Base-by-base conservation (phyloP, 225 moss, liverwort and hornwort species). In the Physcomitrium patens region DNA sequence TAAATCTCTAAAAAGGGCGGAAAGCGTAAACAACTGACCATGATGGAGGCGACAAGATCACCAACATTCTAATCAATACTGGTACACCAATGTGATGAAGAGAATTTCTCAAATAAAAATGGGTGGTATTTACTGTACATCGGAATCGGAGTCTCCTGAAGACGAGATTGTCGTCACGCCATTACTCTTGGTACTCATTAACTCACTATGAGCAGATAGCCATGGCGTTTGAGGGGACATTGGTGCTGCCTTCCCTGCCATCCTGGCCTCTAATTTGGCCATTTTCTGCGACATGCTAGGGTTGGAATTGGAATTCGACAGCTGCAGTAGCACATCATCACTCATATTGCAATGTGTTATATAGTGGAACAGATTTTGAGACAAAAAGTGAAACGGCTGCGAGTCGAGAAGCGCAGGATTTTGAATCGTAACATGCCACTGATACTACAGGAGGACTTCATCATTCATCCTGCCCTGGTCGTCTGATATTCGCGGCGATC, bases 211-310 rank as follows among this genome's bases (percentile, higher is more conserved):
- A 67, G 73, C 78, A 28, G 78, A 55, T 55, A 81, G 42, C 82
- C 87, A 88, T 22, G 84, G 74, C 64, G 74, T 67, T 72, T 75
- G 80, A 23, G 82, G 79, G 17, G 84, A 81, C 53, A 61, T 58
- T 14, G 79, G 75, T 59, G 85, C 82, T 75, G 50, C 57, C 80
- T 90, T 96, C 10, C 96, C 96, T 55, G 85, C 86, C 93, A 96
- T 96, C 69, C 93, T 80, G 75, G 93, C 91, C 83, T 96, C 96
- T 79, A 96, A 77, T 76, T 93, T 96, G 58, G 93, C 96, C 70
- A 96, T 84, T 83, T 90, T 93, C 61, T 91, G 81, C 45, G 96
- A 93, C 68, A 96, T 80, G 72, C 81, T 77, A 19, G 86, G 92
- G 81, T 93, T 92, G 12, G 89, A 84, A 57, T 84, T 88, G 58